Evolutionary conservation across 2,329 filamentous ascomycete genomes (phyloP).

Genomic region (Neocatenulostroma microsporum): DNA sequence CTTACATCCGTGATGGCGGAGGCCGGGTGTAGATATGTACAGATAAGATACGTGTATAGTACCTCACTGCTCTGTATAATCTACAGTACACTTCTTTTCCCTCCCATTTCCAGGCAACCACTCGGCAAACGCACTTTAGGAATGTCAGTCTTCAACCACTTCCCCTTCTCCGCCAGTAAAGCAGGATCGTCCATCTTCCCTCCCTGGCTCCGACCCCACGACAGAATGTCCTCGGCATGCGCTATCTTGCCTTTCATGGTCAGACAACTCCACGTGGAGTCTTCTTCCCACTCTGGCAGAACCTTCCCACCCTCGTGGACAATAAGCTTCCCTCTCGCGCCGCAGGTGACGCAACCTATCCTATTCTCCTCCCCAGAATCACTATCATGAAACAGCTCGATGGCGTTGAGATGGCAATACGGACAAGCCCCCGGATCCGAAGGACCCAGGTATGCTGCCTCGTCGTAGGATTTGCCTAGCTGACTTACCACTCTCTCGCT

Average conservation of each 20-base stretch:
- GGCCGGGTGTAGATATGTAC: too few relatives aligned
- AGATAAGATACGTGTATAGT: too few relatives aligned
- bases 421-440: constrained; percentile 7
- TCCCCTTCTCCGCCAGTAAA: constrained; percentile 1
- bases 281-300: constrained; percentile 6
- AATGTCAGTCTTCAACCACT: constrained; percentile 1
- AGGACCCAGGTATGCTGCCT: constrained; percentile 7
- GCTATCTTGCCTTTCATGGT: constrained; percentile 3
- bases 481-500: constrained; percentile 6
- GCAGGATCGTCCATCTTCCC: constrained; percentile 1
- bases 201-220: background rate
- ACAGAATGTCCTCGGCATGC: constrained; percentile 4
- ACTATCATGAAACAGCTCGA: constrained; percentile 7
- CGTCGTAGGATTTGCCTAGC: constrained; percentile 9
- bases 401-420: constrained; percentile 8
- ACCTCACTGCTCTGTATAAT: background rate
- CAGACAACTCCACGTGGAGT: constrained; percentile 4
- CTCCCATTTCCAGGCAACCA: background rate
- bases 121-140: constrained; percentile 2
- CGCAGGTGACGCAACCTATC: constrained; percentile 9
- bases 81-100: background rate
- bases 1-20: too few relatives aligned
- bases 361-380: too few relatives aligned
- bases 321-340: constrained; percentile 5
- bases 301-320: constrained; percentile 2